Conservation (phyloP, 495 filamentous ascomycete species). For the Xylaria nigripes region DNA sequence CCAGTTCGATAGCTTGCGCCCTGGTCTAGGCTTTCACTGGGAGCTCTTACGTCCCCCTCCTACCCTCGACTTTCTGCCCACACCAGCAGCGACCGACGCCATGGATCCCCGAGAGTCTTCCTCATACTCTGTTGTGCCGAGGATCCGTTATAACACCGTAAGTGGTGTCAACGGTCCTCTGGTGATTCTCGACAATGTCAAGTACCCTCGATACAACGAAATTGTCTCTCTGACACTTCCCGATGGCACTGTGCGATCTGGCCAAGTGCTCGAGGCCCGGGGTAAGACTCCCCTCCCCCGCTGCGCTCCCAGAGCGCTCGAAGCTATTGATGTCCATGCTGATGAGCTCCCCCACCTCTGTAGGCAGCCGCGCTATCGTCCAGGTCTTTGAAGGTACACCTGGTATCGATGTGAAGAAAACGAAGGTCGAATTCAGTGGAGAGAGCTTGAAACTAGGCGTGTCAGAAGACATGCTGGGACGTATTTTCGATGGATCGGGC, state of each 20-base stretch:
- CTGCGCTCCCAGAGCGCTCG: background rate
- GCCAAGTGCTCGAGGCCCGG: constrained; percentile 95
- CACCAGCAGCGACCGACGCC: constrained; percentile 36
- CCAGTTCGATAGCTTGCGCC: background rate
- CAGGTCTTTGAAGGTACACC: constrained; percentile 97
- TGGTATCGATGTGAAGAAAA: constrained; percentile 98
- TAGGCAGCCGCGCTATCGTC: constrained; percentile 86
- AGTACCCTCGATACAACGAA: constrained; percentile 95
- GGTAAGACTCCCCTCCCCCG: constrained; percentile 40
- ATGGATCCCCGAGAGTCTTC: constrained; percentile 73
- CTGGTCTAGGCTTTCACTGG: background rate
- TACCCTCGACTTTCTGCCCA: background rate
- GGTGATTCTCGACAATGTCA: constrained; percentile 97
- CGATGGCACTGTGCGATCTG: constrained; percentile 87
- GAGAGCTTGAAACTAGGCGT: constrained; percentile 97
- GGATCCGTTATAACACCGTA: constrained; percentile 95
- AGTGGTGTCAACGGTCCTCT: constrained; percentile 95
- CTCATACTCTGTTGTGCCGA: constrained; percentile 64
- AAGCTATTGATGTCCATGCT: constrained; percentile 1
- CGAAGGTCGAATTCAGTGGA: constrained; percentile 93
- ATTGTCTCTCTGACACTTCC: constrained; percentile 93
- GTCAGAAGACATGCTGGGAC: constrained; percentile 98
- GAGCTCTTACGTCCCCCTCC: constrained; percentile 1
- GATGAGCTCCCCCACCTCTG: background rate
- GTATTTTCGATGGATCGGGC: constrained; percentile 97